Conservation (phyloP, 768 basidiomycete species). For the Lactarius indigo region DNA sequence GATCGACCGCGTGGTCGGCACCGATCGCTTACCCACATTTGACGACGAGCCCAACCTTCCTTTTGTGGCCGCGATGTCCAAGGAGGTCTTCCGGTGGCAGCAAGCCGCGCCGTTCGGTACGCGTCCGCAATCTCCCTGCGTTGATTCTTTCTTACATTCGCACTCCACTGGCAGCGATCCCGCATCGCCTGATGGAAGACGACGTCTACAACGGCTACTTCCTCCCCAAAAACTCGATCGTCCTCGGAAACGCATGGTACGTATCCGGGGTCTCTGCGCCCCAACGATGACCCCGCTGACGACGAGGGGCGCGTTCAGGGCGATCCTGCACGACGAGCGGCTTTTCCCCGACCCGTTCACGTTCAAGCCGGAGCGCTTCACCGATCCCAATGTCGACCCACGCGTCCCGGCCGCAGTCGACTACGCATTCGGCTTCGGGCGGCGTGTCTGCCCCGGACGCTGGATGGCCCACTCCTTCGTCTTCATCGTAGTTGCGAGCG, state of each 20-base stretch:
- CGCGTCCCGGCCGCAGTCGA: constrained; percentile 19
- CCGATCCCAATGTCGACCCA: constrained; percentile 18
- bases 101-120: constrained; percentile 27
- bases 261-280: neutral
- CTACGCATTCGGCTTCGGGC: constrained; percentile 28
- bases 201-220: constrained; percentile 31
- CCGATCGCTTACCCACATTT: constrained; percentile 29
- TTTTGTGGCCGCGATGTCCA: constrained; percentile 27
- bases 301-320: neutral
- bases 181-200: constrained; percentile 26
- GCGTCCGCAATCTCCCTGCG: neutral
- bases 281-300: neutral
- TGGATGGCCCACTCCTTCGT: constrained; percentile 26
- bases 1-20: constrained; percentile 29
- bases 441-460: constrained; percentile 27
- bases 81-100: constrained; percentile 30
- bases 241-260: constrained; percentile 26
- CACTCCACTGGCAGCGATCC: constrained; percentile 24
- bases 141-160: neutral
- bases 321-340: constrained; percentile 30
- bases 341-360: constrained; percentile 30
- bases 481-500: constrained; percentile 25
- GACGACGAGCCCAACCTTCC: constrained; percentile 28
- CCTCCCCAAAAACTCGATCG: constrained; percentile 25
- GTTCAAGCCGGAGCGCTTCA: constrained; percentile 34